Evolutionary conservation across 192 early-diverging fungal species (phyloP), one percentile per base, ranked within the genome.

Genomic region (Chytriomyces sp.): DNA sequence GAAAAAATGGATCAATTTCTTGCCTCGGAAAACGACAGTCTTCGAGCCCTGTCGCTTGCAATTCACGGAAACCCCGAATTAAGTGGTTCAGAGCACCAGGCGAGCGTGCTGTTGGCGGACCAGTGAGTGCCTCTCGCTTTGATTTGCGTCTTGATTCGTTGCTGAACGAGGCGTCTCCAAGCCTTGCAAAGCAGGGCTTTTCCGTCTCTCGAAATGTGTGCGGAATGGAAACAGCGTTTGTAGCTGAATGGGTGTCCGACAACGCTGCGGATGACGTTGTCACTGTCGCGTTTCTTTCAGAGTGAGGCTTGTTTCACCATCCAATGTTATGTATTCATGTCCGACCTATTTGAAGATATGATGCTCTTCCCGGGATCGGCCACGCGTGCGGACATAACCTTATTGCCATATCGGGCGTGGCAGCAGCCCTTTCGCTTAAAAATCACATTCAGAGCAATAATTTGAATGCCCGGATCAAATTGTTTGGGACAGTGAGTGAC

Each of bases 151-250:
- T 50, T 71, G 11, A 50, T 6, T 46, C 67, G 35, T 35, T 35
- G 35, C 35, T 35, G 35, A 35, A 64, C 11, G 16, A 67, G 2
- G 24, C 66, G 8, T 16, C 6, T n/a, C 7, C 7, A 18, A 75
- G 73, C 48, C 79, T 96, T 7, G 83, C 89, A 72, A 68, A 67
- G 43, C 80, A 89, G 61, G 92, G 91, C 18, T 95, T 92, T 74
- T 43, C 70, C 0, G 86, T 95, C 23, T 83, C 85, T 18, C 87
- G 84, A 2, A 63, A 84, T 11, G 91, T 87, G 6, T 91, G 70
- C 80, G 91, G 86, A 0, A 69, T 96, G 11, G 81, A 88, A 53
- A 96, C 94, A 0, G 91, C 92, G 0, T 96, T 96, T 78, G 76
- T 90, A 26, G 92, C 93, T 24, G 89, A 91, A 45, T 92, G 88